phyloP scores from a whole-genome alignment of 2,329 filamentous ascomycete species.

The Grosmannia clavigera region DNA sequence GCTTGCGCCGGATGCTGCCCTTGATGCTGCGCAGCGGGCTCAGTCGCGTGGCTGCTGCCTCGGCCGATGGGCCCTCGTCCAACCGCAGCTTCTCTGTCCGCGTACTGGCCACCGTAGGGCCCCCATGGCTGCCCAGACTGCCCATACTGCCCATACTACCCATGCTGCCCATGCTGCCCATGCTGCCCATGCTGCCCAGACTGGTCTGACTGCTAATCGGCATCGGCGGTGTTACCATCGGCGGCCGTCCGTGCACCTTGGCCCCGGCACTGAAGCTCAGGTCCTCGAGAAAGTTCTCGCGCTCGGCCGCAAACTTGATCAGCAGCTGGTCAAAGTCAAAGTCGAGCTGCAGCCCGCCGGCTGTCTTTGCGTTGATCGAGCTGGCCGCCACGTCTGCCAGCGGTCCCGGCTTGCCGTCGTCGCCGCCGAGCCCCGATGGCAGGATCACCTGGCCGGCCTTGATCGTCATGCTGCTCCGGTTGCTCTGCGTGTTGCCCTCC shows the following conservation, averaged over 20 bases:
- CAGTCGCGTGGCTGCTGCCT: slow-evolving; percentile 32
- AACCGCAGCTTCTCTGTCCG: slow-evolving; percentile 71
- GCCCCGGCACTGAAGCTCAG: slow-evolving; percentile 79
- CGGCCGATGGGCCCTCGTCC: slow-evolving; percentile 43
- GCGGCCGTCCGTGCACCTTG: slow-evolving; percentile 54
- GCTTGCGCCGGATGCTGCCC: slow-evolving; percentile 83
- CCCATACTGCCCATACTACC: no score
- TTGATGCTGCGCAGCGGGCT: slow-evolving; percentile 47
- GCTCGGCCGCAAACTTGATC: slow-evolving; percentile 87
- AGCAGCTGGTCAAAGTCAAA: slow-evolving; percentile 91
- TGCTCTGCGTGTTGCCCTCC: slow-evolving; percentile 47
- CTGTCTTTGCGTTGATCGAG: slow-evolving; percentile 8
- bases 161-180: no score
- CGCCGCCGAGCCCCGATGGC: not conserved
- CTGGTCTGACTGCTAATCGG: no score
- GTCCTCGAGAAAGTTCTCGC: slow-evolving; percentile 87
- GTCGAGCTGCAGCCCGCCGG: slow-evolving; percentile 37
- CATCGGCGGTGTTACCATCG: slow-evolving; percentile 39
- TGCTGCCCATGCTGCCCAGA: no score
- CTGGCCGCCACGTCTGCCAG: not conserved
- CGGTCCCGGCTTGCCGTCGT: not conserved
- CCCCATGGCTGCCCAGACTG: no score
- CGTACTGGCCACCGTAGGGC: slow-evolving; percentile 34
- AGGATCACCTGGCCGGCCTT: not conserved
- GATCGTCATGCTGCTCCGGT: slow-evolving; percentile 55